phyloP scores from a whole-genome alignment of 768 basidiomycete genomes.

The Trametes cubensis region DNA sequence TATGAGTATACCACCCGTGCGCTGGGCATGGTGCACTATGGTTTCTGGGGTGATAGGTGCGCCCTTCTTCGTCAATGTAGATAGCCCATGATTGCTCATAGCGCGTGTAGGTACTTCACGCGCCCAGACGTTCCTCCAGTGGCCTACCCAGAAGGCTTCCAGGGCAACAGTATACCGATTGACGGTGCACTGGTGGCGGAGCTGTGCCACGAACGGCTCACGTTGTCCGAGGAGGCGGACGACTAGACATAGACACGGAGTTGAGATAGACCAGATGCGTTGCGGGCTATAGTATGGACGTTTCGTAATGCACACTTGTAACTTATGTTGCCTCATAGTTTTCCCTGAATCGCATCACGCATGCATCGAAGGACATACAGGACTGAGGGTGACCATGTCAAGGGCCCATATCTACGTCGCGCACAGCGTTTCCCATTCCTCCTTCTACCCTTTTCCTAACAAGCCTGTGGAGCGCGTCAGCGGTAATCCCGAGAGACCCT shows the following conservation, averaged over 20 bases:
- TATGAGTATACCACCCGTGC: constrained; percentile 83
- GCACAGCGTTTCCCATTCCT: background rate
- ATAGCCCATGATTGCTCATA: constrained; percentile 2
- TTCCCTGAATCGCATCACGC: constrained; percentile 5
- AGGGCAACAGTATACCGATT: constrained; percentile 82
- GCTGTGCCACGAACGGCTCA: constrained; percentile 59
- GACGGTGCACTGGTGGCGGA: constrained; percentile 70
- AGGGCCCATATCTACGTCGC: constrained; percentile 20
- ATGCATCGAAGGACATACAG: background rate
- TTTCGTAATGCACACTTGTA: constrained; percentile 18
- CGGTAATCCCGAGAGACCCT: too few species aligned
- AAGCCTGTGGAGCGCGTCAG: constrained; percentile 8
- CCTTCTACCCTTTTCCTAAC: constrained; percentile 17
- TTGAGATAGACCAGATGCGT: background rate
- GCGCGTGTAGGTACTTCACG: constrained; percentile 63
- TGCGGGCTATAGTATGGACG: constrained; percentile 13
- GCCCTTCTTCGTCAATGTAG: constrained; percentile 27
- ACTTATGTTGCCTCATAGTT: background rate
- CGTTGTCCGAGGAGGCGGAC: constrained; percentile 60
- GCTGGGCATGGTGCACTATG: constrained; percentile 81
- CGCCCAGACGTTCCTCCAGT: constrained; percentile 69
- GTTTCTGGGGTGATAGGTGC: constrained; percentile 79
- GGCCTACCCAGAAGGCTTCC: constrained; percentile 86
- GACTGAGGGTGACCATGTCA: background rate
- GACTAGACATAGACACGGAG: constrained; percentile 41